Base-by-base conservation (phyloP, 176 grass and related monocot species). In the Coix lacrymajobi region DNA sequence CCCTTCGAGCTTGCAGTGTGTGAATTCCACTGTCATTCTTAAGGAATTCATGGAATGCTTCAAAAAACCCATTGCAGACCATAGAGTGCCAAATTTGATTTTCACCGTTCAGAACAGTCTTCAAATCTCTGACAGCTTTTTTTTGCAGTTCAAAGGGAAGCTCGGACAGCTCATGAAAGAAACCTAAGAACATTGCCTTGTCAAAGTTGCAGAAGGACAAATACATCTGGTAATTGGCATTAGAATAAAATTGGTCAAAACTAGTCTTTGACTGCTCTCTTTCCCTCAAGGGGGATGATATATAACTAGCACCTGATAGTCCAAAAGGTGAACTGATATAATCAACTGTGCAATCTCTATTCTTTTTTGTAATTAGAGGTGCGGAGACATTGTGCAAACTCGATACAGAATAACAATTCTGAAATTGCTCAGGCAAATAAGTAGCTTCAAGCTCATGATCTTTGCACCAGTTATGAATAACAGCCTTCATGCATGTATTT, bases 341-440 rank as follows among this genome's bases (percentile, higher is more conserved):
- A 68, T 95, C 86, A 11, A 76, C 91, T 48, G 78, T 61, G 89
- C 84, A 91, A 84, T 69, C 66, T 14, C 86, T n/a, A 56, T 85
- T 71, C 33, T 91, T 93, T 78, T 62, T 85, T 79, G 78, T 69
- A 79, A 98, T 89, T 26, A 95, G 82, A 73, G 96, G 90, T 40
- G 89, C 89, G 69, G 92, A 93, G 85, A 95, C 61, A 90, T 95
- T 83, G 34, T 87, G 80, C 83, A 98, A 85, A 78, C 92, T 95
- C 75, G 96, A 92, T 69, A 95, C 65, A 9, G 92, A 98, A 79
- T 93, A 81, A 66, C 1, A 68, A 69, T 57, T 66, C 36, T 88
- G 66, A 77, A 86, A 81, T 78, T 79, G 69, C 66, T 92, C 90
- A 11, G 89, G 85, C 16, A 73, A 75, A 15, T 64, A 75, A 87